Evolutionary conservation across 148 eudicot genomes (phyloP), one percentile per base, ranked within the genome.

Genomic region (Rheum nobile): DNA sequence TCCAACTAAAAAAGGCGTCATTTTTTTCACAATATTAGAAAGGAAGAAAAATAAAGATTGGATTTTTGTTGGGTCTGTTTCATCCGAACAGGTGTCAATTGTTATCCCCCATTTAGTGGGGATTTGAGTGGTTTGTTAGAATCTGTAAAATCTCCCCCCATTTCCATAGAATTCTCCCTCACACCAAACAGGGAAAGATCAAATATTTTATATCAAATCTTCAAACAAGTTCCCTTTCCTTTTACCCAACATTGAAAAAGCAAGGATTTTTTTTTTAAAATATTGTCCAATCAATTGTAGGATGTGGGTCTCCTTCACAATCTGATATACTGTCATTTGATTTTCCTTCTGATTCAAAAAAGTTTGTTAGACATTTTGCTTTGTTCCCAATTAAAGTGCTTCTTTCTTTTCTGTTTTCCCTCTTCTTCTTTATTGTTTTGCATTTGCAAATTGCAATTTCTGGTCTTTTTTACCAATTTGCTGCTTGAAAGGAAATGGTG

Each of bases 301-400:
- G 34, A 59, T 59, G 67, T 59, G 67, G 67, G 67, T 59, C 67
- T 59, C 67, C 67, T 59, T 59, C 67, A 59, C 67, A 59, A 59
- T 59, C 67, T 59, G 67, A 59, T 35, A 19, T 59, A 11, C 17
- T 59, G 34, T 59, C 67, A 28, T 59, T 13, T 0, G 34, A 26
- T 59, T 59, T 50, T 28, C 67, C 67, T 59, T 59, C 35, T 26
- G 16, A 26, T 26, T 59, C 34, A 59, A 59, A 68, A 59, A 59
- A 68, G 44, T 68, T 68, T 68, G 72, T 68, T 70, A 70, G 46
- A 39, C 72, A 39, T 21, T 43, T 71, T 38, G 34, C 73, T 71
- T 71, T 71, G 29, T 39, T 39, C 48, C 50, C 73, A 39, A 39
- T 71, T 50, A 71, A 71, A 71, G 73, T 71, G 21, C 42, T 37